Evolutionary conservation across 495 filamentous ascomycete species (phyloP).

Genomic region (Ramalina intermedia): DNA sequence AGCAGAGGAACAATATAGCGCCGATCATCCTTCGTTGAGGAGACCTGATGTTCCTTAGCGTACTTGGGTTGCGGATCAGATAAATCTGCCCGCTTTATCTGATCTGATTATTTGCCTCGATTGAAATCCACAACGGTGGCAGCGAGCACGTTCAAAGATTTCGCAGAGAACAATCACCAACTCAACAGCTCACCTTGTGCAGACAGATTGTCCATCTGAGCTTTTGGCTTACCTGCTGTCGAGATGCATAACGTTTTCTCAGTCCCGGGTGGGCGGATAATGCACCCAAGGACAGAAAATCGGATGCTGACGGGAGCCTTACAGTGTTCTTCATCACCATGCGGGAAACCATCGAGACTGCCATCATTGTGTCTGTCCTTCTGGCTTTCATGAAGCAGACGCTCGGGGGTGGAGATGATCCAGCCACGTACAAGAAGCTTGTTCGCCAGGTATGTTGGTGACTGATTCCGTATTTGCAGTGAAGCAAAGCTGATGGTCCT

Average conservation of each 20-base stretch:
- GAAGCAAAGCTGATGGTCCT: not conserved
- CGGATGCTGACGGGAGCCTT: not conserved
- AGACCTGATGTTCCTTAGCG: no score
- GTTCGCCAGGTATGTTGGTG: conserved; percentile 45
- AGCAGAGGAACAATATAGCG: no score
- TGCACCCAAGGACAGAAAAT: not conserved
- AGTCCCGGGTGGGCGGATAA: conserved; percentile 22
- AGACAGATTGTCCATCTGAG: no score
- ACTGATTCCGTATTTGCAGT: not conserved
- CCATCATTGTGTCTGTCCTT: conserved; percentile 69
- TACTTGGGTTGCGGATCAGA: conserved; percentile 10
- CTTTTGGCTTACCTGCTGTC: conserved; percentile 1
- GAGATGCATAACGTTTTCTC: conserved; percentile 27
- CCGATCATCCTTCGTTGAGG: no score
- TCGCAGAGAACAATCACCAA: conserved; percentile 11
- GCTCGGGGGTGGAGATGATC: conserved; percentile 45
- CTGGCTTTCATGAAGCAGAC: conserved; percentile 72
- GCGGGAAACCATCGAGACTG: conserved; percentile 68
- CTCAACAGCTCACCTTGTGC: no score
- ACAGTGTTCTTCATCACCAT: conserved; percentile 74
- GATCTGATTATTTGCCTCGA: conserved; percentile 8
- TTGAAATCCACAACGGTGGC: no score
- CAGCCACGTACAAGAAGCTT: conserved; percentile 47
- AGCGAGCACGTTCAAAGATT: no score
- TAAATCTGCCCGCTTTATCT: conserved; percentile 6